phyloP scores from a whole-genome alignment of 2,329 filamentous ascomycete genomes.

The Chaetothyriales sp. region DNA sequence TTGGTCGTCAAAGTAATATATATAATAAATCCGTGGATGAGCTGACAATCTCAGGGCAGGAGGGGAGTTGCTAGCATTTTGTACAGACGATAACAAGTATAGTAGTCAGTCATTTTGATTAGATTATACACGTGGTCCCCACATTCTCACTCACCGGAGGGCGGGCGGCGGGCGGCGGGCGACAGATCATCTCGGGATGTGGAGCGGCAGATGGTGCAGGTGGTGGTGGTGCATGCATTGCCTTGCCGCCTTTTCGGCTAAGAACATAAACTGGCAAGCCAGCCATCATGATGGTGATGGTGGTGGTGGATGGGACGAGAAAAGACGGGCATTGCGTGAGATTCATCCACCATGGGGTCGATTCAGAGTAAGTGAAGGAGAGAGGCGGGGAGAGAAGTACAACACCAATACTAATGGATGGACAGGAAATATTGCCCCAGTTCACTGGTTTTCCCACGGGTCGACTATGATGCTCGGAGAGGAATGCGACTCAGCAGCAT shows the following conservation, averaged over 20 bases:
- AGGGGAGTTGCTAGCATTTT: no score
- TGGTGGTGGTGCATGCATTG: no score
- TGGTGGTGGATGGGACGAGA: no score
- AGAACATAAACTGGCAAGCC: not conserved
- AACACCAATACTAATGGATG: not conserved
- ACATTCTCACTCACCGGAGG: no score
- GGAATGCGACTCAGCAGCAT: slow-evolving; percentile 43
- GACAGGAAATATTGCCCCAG: slow-evolving; percentile 30
- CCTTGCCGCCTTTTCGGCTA: not conserved
- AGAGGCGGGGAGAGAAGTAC: not conserved
- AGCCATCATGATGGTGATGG: not conserved
- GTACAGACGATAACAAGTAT: no score
- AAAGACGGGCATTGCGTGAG: slow-evolving; percentile 1
- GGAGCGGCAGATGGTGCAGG: no score
- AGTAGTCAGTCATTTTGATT: no score
- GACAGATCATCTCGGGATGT: no score
- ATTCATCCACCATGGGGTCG: not conserved
- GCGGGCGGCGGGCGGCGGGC: no score
- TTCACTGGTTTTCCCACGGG: slow-evolving; percentile 55
- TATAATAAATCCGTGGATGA: not conserved
- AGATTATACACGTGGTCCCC: no score
- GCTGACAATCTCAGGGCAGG: no score
- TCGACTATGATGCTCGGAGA: slow-evolving; percentile 59
- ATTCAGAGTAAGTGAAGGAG: not conserved
- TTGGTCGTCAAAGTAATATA: not conserved